Conservation (phyloP, 768 basidiomycete species). For the Suillus alpinus region DNA sequence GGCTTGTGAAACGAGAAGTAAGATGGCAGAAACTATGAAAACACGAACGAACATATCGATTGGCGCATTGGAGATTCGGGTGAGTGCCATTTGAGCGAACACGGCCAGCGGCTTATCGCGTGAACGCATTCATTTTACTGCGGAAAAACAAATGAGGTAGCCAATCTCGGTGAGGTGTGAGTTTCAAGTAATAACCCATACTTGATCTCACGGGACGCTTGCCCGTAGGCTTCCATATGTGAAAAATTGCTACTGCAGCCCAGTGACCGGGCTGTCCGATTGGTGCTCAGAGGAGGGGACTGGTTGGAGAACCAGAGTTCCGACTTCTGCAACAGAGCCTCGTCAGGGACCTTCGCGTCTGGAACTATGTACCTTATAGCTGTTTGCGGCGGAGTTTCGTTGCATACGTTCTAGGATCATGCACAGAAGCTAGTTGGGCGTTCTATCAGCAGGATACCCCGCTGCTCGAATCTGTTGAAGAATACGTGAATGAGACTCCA, state of each 20-base stretch:
- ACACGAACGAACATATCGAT: background rate
- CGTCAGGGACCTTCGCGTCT: background rate
- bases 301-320: background rate
- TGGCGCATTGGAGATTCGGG: background rate
- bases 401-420: background rate
- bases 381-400: background rate
- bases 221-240: background rate
- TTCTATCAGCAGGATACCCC: too few species aligned
- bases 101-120: background rate
- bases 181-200: background rate
- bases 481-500: too few species aligned
- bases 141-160: background rate
- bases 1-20: background rate
- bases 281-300: background rate
- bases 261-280: background rate
- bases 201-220: background rate
- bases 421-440: background rate
- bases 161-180: background rate
- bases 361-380: background rate
- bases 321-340: background rate
- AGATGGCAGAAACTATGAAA: background rate
- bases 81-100: background rate
- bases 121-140: background rate
- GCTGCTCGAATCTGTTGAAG: too few species aligned
- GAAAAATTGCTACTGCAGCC: background rate